These are phyloP conservation scores for Xylaria flabelliformis DNA, from an alignment of 495 filamentous ascomycete species.

Conservation along the genomic window DNA sequence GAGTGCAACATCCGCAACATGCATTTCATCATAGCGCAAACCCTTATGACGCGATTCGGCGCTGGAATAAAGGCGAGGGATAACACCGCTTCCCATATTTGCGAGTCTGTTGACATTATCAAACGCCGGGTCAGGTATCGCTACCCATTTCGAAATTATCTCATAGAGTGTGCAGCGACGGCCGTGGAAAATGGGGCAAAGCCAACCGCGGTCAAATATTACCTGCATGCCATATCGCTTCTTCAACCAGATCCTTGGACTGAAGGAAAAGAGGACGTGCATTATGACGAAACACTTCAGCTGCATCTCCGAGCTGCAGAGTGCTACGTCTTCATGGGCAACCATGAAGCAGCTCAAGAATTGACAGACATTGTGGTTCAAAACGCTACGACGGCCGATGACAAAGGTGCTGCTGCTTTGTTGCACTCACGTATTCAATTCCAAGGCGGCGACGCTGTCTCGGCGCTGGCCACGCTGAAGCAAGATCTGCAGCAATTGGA, in stretches of 20 bases:
- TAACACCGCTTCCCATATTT: slow-evolving; percentile 76
- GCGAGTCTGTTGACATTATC: slow-evolving; percentile 74
- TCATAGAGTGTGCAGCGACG: slow-evolving; percentile 76
- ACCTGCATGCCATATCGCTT: slow-evolving; percentile 73
- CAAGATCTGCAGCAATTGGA: slow-evolving; percentile 71
- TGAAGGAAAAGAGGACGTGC: slow-evolving; percentile 70
- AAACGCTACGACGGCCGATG: slow-evolving; percentile 68
- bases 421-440: slow-evolving; percentile 76
- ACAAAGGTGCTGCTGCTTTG: slow-evolving; percentile 80
- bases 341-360: slow-evolving; percentile 65
- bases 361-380: slow-evolving; percentile 69
- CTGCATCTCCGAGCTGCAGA: slow-evolving; percentile 80
- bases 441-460: slow-evolving; percentile 70
- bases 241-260: slow-evolving; percentile 82
- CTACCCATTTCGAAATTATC: slow-evolving; percentile 69
- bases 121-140: slow-evolving; percentile 64
- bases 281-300: slow-evolving; percentile 83
- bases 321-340: slow-evolving; percentile 76
- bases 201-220: slow-evolving; percentile 79
- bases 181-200: slow-evolving; percentile 81
- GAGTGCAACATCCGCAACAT: slow-evolving; percentile 76
- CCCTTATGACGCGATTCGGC: slow-evolving; percentile 72
- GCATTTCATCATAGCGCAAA: slow-evolving; percentile 86
- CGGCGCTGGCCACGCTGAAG: slow-evolving; percentile 71
- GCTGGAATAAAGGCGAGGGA: slow-evolving; percentile 65